Conservation (phyloP, 441 rosid genomes). For the Oxalis stricta region DNA sequence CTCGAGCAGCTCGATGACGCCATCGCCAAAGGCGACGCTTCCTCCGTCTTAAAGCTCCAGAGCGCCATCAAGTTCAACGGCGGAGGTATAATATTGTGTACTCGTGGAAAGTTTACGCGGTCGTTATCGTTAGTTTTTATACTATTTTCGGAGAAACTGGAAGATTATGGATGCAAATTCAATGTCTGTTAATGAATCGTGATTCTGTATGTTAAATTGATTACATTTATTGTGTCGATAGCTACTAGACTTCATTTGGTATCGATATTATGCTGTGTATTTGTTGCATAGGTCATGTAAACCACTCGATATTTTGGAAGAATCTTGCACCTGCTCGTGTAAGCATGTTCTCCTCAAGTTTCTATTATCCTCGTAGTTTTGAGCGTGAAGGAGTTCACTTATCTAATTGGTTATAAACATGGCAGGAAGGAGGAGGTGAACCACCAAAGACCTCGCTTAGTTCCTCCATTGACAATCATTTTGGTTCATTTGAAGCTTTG, state of each 20-base stretch:
- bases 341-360: conserved; percentile 15
- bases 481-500: conserved; percentile 68
- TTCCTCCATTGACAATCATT: conserved; percentile 59
- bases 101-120: not conserved
- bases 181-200: too few relatives aligned
- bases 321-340: conserved; percentile 63
- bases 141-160: too few relatives aligned
- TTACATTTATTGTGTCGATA: too few relatives aligned
- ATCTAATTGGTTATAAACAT: conserved; percentile 2
- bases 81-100: conserved; percentile 40
- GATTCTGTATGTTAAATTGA: too few relatives aligned
- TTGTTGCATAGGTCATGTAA: conserved; percentile 90
- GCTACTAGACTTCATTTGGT: too few relatives aligned
- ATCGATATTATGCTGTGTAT: too few relatives aligned
- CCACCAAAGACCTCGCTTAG: conserved; percentile 70
- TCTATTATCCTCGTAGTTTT: not conserved
- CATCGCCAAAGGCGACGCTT: conserved; percentile 45
- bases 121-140: not conserved
- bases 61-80: conserved; percentile 94
- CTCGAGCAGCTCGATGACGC: conserved; percentile 72
- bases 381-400: not conserved
- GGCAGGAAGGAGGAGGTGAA: conserved; percentile 92
- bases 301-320: conserved; percentile 93
- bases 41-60: conserved; percentile 57
- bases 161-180: too few relatives aligned